Evolutionary conservation across 257 asterid species (phyloP).

Genomic region (Lycium ferocissimum): DNA sequence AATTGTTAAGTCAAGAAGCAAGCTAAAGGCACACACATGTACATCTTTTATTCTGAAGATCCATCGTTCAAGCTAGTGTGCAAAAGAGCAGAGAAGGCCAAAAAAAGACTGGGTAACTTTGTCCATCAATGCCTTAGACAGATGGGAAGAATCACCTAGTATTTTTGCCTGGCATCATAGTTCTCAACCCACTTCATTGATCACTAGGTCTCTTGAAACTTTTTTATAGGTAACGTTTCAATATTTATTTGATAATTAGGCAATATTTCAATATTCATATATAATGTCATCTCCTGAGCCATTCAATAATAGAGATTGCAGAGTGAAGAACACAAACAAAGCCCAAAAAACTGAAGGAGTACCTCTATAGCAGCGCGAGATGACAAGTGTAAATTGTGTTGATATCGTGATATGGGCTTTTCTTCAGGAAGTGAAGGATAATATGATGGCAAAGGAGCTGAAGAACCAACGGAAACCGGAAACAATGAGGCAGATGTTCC

Average conservation of each 20-base stretch:
- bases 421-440: constrained; percentile 55
- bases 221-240: not conserved
- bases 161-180: not conserved
- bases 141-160: not conserved
- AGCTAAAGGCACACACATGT: not conserved
- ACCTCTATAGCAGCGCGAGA: constrained; percentile 59
- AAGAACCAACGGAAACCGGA: constrained; percentile 47
- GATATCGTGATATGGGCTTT: constrained; percentile 39
- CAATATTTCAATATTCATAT: not conserved
- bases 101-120: not conserved
- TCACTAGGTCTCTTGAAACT: constrained; percentile 17
- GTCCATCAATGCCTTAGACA: not conserved
- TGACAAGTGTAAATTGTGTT: constrained; percentile 46
- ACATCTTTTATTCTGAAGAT: not conserved
- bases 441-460: constrained; percentile 50
- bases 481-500: constrained; percentile 53
- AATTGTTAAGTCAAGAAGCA: not conserved
- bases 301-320: not conserved
- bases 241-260: not conserved
- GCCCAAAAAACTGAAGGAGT: constrained; percentile 25
- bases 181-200: not conserved
- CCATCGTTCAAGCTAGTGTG: not conserved
- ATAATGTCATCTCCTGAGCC: not conserved
- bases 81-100: not conserved
- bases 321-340: not conserved